Base-by-base conservation (phyloP, 305 asterid genomes). In the Fraxinus ornus region DNA sequence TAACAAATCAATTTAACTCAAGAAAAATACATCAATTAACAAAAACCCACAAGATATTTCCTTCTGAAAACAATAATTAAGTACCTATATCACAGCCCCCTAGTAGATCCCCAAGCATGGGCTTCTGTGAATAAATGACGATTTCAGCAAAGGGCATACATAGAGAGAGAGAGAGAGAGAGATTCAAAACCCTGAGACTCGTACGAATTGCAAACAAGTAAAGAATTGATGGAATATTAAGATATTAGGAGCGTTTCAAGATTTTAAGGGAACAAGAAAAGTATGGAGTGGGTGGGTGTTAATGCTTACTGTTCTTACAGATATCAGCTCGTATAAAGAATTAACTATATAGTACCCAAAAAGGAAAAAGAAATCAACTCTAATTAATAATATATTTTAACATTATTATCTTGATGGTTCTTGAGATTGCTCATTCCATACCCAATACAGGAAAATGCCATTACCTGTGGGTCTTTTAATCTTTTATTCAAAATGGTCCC, bases 71-170 rank as follows among this genome's bases (percentile, higher is more conserved):
- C 85, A 30, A 37, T 78, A 82, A 84, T 21, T 17, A 19, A 77
- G 62, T 86, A 86, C 88, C 91, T 86, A 9, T 24, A 55, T 36
- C 72, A 81, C 77, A 81, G 49, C 35, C 19, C 78, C 35, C 74
- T 39, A 41, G 66, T 84, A 82, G 72, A 76, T 78, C 84, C 60
- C 80, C 39, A 47, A 60, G 76, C 52, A 32, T 72, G 24, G 75
- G 21, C 75, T 78, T 76, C 80, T 71, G 64, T 44, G 35, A 17
- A 83, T 81, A 55, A 80, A 10, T 28, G 78, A 76, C 62, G 83
- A 52, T 36, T 78, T 30, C 24, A 30, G 39, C 8, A 26, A 26
- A 62, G 39, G 72, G 76, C 57, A 55, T 9, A 5, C 70, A 36
- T 77, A 30, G 76, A 28, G 32, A 81, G 21, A 75, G 41, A 36